Percentiles rank a stretch among this genome's conserved stretches.
phyloP scores from a whole-genome alignment of 352 stramenopile species.

The Phytophthora quininea region DNA sequence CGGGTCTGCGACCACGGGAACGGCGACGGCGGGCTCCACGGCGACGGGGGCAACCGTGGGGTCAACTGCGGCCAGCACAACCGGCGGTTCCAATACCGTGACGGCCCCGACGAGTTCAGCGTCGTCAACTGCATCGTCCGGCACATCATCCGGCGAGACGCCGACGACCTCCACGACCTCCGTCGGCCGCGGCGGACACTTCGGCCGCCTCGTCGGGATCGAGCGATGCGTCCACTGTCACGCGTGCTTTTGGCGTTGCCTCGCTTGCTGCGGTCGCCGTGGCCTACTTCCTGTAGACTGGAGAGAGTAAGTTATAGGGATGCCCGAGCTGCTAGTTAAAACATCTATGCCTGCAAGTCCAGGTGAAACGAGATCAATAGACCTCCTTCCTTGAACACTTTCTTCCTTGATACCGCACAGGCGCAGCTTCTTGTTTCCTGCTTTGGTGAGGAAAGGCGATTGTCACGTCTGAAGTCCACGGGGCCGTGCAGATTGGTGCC shows the following conservation, averaged over 20 bases:
- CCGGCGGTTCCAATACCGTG: slow-evolving; percentile 15
- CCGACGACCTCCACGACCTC: slow-evolving; percentile 4
- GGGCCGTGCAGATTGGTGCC: no score
- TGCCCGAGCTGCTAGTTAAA: background rate
- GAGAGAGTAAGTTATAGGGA: slow-evolving; percentile 1
- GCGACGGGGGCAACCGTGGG: no score
- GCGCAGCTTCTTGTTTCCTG: no score
- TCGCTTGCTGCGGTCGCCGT: slow-evolving; percentile 26
- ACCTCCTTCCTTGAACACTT: slow-evolving; percentile 1
- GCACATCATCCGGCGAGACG: background rate
- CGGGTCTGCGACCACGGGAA: slow-evolving; percentile 53
- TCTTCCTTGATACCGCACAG: background rate
- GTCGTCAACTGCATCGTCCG: slow-evolving; percentile 4
- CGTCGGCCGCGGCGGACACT: background rate
- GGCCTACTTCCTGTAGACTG: slow-evolving; percentile 30
- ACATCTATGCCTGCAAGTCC: background rate
- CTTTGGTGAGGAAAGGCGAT: no score
- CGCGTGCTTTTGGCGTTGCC: slow-evolving; percentile 20
- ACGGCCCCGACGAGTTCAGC: slow-evolving; percentile 16
- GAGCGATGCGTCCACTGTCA: slow-evolving; percentile 25
- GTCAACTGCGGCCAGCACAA: slow-evolving; percentile 18
- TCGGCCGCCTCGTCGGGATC: slow-evolving; percentile 30
- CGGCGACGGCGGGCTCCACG: slow-evolving; percentile 6
- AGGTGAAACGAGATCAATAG: slow-evolving; percentile 9
- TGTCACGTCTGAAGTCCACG: no score